Percentiles rank a stretch among this genome's conserved stretches.
Conservation (phyloP, 129 eudicot genomes). For the Tanacetum coccineum region DNA sequence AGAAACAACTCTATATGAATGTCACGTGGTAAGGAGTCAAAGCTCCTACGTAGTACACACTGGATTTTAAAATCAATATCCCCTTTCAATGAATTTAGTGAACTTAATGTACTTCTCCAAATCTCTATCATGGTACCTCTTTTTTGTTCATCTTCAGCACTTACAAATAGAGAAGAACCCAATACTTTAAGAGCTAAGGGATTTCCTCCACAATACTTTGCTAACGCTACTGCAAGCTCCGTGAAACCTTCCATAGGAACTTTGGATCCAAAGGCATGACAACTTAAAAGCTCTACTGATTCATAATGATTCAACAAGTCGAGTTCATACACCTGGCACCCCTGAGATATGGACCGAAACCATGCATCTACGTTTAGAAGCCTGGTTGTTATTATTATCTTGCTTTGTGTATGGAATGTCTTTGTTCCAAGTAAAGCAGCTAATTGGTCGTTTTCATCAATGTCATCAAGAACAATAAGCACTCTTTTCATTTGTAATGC, state of each 20-base stretch:
- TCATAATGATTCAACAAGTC: background rate
- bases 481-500: background rate
- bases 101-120: background rate
- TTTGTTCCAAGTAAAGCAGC: constrained; percentile 4
- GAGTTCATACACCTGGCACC: background rate
- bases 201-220: background rate
- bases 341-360: constrained; percentile 6
- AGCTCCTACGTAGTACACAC: background rate
- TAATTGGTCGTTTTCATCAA: background rate
- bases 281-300: constrained; percentile 4
- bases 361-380: constrained; percentile 1
- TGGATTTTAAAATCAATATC: background rate
- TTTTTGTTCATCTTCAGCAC: background rate
- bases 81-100: background rate
- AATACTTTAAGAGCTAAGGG: background rate
- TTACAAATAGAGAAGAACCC: background rate
- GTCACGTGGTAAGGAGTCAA: background rate
- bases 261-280: background rate
- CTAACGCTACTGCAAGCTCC: background rate
- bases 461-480: constrained; percentile 1
- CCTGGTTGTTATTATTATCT: constrained; percentile 20
- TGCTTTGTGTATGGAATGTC: constrained; percentile 11
- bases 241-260: background rate
- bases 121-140: background rate
- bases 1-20: background rate